Evolutionary conservation across 1,284 basidiomycete genomes (phyloP).

Genomic region (Grifola frondosa): DNA sequence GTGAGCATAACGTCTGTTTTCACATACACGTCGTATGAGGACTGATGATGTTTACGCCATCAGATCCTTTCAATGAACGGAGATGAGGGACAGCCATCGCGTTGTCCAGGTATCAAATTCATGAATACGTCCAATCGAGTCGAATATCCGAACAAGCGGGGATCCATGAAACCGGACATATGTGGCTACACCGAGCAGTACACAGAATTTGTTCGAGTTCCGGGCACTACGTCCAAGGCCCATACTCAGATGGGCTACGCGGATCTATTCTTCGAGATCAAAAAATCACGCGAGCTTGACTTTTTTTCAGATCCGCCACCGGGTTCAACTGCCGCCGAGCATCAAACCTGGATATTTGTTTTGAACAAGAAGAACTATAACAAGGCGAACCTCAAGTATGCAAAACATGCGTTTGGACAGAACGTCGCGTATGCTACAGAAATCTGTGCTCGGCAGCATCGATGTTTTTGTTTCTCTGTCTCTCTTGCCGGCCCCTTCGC

Average conservation of each 20-base stretch:
- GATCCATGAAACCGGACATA: neutral
- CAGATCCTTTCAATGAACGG: neutral
- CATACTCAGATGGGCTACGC: neutral
- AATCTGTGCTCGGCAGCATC: neutral
- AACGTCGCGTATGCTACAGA: neutral
- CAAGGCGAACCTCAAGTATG: too few relatives aligned
- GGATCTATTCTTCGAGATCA: neutral
- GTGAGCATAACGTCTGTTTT: too few relatives aligned
- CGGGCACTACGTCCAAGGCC: neutral
- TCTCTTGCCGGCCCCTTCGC: neutral
- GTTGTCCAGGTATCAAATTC: neutral
- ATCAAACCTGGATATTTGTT: too few relatives aligned
- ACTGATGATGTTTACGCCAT: neutral
- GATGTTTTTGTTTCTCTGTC: slow-evolving; percentile 5
- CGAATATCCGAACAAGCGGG: too few relatives aligned
- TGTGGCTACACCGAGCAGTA: neutral
- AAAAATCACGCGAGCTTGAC: neutral
- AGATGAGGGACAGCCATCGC: neutral
- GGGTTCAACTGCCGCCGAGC: neutral
- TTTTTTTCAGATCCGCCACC: neutral
- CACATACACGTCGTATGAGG: too few relatives aligned
- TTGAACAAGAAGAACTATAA: too few relatives aligned
- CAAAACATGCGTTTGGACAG: neutral
- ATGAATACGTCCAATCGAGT: neutral
- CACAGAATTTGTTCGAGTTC: neutral